These are phyloP conservation scores for Curvularia sp. DNA, from an alignment of 2,329 filamentous ascomycete genomes.

Conservation along the genomic window DNA sequence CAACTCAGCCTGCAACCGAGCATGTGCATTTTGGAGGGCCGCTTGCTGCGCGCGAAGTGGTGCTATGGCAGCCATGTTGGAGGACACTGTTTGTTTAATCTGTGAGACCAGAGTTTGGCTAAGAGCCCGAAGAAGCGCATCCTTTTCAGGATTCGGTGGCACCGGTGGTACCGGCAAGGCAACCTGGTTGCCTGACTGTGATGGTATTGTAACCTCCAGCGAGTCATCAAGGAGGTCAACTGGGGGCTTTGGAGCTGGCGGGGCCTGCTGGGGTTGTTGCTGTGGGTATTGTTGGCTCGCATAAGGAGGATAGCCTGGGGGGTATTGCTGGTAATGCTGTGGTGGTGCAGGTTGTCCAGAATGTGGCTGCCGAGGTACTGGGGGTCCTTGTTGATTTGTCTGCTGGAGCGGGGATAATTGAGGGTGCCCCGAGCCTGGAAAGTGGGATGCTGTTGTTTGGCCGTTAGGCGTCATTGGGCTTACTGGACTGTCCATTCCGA, in stretches of 20 bases:
- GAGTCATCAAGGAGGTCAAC: conserved; percentile 68
- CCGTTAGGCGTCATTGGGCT: conserved; percentile 47
- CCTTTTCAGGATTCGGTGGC: conserved; percentile 94
- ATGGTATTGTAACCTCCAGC: conserved; percentile 65
- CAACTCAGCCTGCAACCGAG: conserved; percentile 75
- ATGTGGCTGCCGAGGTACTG: conserved; percentile 18
- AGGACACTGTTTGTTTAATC: conserved; percentile 71
- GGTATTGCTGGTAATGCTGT: conserved; percentile 23
- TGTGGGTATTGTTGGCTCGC: conserved; percentile 28
- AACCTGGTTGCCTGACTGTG: conserved; percentile 54
- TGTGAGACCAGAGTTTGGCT: conserved; percentile 72
- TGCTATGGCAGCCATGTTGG: conserved; percentile 76
- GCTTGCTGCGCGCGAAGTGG: conserved; percentile 79
- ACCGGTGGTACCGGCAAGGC: conserved; percentile 78
- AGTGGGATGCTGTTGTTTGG: conserved; percentile 30
- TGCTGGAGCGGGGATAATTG: conserved; percentile 26
- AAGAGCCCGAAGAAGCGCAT: conserved; percentile 80
- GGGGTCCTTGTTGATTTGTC: conserved; percentile 26
- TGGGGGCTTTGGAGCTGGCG: conserved; percentile 26
- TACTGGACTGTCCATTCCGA: conserved; percentile 45
- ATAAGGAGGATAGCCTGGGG: conserved; percentile 23
- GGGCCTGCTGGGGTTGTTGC: conserved; percentile 37
- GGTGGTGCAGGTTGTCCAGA: conserved; percentile 17
- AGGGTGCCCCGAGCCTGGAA: conserved; percentile 29
- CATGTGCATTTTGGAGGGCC: conserved; percentile 75